These are phyloP conservation scores for Wickerhamiella occidentalis DNA, from an alignment of 805 yeast genomes.

Conservation along the genomic window DNA sequence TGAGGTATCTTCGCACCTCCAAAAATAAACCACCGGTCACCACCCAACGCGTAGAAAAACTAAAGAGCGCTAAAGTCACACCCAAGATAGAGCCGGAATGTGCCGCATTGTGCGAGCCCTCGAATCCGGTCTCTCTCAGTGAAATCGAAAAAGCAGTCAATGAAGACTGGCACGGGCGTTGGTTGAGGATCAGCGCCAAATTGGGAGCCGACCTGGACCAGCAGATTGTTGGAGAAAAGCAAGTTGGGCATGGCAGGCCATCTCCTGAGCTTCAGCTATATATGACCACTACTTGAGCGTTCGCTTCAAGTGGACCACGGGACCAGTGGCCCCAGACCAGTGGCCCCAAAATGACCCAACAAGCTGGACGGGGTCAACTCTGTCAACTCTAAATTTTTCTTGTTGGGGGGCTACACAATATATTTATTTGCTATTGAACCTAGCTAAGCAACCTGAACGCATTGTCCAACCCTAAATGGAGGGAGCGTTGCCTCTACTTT, in stretches of 20 bases:
- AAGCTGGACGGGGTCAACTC: too few relatives aligned
- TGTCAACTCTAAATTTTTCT: too few relatives aligned
- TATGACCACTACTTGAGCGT: not conserved
- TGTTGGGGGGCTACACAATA: not conserved
- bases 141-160: not conserved
- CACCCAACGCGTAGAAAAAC: not conserved
- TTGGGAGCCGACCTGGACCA: not conserved
- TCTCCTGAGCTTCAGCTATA: not conserved
- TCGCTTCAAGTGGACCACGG: too few relatives aligned
- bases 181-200: conserved; percentile 5
- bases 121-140: too few relatives aligned
- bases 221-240: not conserved
- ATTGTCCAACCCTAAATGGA: not conserved
- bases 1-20: conserved; percentile 32
- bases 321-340: not conserved
- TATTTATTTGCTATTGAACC: not conserved
- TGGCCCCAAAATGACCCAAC: too few relatives aligned
- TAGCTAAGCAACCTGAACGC: not conserved
- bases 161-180: conserved; percentile 6
- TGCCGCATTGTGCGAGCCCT: too few relatives aligned
- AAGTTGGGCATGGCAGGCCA: not conserved
- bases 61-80: not conserved
- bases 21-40: not conserved
- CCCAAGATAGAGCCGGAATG: too few relatives aligned
- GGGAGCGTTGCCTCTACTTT: conserved; percentile 8